A percentile compares a stretch with the other conserved stretches of the same genome.
phyloP scores from a whole-genome alignment of 306 rosid genomes.

The Castanospermum australe region DNA sequence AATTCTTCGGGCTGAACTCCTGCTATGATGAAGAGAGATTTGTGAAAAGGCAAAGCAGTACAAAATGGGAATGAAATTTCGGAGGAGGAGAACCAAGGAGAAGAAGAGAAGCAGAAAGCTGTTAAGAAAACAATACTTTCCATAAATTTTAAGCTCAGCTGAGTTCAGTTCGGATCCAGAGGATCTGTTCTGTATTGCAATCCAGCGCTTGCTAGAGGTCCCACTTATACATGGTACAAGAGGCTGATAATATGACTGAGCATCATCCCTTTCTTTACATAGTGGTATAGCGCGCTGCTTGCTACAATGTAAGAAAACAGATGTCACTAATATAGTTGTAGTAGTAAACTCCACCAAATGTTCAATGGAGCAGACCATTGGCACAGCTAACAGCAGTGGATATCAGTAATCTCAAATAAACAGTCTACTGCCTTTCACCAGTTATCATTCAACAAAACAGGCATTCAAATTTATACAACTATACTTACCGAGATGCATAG shows the following conservation, averaged over 20 bases:
- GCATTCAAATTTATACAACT: constrained; percentile 8
- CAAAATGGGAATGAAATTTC: not conserved
- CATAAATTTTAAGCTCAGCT: constrained; percentile 84
- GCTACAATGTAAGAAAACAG: constrained; percentile 48
- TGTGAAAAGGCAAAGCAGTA: constrained; percentile 28
- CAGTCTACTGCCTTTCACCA: constrained; percentile 13
- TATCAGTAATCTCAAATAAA: constrained; percentile 11
- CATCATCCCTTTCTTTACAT: constrained; percentile 66
- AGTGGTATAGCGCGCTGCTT: constrained; percentile 59
- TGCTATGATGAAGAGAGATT: constrained; percentile 49
- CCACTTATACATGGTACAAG: constrained; percentile 89
- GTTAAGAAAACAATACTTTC: constrained; percentile 56
- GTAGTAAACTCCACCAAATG: not conserved
- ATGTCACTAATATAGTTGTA: constrained; percentile 12
- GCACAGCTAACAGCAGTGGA: constrained; percentile 20
- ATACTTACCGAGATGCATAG: constrained; percentile 77
- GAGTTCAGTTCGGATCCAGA: constrained; percentile 57
- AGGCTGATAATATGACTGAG: constrained; percentile 68
- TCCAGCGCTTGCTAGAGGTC: constrained; percentile 79
- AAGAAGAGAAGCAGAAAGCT: constrained; percentile 17
- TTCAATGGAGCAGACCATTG: constrained; percentile 31
- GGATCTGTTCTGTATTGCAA: constrained; percentile 83
- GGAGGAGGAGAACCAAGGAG: not conserved
- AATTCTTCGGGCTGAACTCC: constrained; percentile 86
- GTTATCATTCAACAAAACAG: not conserved